A percentile compares a stretch with the other conserved stretches of the same genome.
These are phyloP conservation scores for Polyplosphaeria fusca DNA, from an alignment of 495 filamentous ascomycete genomes.

Conservation along the genomic window DNA sequence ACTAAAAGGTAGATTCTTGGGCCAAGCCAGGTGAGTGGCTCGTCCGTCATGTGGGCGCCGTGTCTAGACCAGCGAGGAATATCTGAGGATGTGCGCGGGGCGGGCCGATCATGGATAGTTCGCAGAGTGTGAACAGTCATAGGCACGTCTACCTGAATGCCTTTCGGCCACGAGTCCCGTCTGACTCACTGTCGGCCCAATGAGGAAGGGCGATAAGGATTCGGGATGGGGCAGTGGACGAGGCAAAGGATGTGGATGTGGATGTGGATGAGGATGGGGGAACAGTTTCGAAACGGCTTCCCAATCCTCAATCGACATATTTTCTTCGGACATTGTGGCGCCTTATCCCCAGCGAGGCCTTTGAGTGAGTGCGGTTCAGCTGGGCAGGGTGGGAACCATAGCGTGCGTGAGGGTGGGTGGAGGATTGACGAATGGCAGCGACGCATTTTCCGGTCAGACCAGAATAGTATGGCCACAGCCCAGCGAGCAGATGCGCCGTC, in stretches of 20 bases:
- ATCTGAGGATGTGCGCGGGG: conserved; percentile 13
- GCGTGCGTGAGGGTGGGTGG: conserved; percentile 2
- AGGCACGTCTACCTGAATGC: background rate
- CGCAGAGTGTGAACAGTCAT: background rate
- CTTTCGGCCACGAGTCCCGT: conserved; percentile 1
- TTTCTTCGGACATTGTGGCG: background rate
- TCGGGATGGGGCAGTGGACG: background rate
- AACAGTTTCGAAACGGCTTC: background rate
- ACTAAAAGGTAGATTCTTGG: background rate
- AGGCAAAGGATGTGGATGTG: background rate
- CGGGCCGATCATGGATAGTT: conserved; percentile 1
- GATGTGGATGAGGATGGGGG: conserved; percentile 2
- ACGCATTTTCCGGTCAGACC: conserved; percentile 17
- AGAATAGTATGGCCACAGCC: conserved; percentile 13
- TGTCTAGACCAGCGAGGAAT: conserved; percentile 7
- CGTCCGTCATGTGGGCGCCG: conserved; percentile 7
- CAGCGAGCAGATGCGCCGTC: conserved; percentile 13
- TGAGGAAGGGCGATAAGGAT: background rate
- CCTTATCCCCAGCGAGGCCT: background rate
- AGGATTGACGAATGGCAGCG: conserved; percentile 15
- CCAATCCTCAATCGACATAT: background rate
- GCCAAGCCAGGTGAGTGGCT: conserved; percentile 20
- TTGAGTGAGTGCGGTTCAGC: background rate
- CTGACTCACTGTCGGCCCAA: conserved; percentile 21
- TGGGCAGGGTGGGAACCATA: background rate